phyloP scores from a whole-genome alignment of 176 grass and related monocot species.

The Oryza rufipogon region DNA sequence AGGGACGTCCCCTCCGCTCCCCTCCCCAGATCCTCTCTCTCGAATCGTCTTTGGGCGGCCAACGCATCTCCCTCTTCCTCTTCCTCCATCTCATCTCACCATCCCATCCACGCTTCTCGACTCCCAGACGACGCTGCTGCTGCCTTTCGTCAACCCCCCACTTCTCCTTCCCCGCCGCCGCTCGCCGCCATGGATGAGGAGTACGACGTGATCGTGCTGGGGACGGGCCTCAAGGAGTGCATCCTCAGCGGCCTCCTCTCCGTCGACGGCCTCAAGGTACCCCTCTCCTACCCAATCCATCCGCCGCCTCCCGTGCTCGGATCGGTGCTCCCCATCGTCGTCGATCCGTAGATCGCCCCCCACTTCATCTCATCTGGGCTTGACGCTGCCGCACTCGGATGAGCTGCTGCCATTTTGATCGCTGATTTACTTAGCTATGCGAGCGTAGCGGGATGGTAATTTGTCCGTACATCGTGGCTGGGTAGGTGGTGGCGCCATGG shows the following conservation, averaged over 20 bases:
- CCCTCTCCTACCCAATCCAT: background rate
- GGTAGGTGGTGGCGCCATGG: background rate
- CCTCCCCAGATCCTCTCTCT: too few species aligned
- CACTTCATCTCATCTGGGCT: conserved; percentile 6
- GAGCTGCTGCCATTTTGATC: conserved; percentile 3
- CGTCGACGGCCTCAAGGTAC: conserved; percentile 94
- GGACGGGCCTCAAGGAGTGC: conserved; percentile 98
- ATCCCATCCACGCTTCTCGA: conserved; percentile 16
- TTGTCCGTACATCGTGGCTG: background rate
- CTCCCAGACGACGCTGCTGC: background rate
- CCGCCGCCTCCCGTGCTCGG: conserved; percentile 5
- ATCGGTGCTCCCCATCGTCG: background rate
- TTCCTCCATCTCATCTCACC: background rate
- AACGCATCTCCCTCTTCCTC: background rate
- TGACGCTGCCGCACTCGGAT: conserved; percentile 1
- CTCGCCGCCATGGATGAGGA: conserved; percentile 86
- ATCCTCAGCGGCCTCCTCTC: conserved; percentile 99
- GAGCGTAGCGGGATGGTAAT: background rate
- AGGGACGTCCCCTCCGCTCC: background rate
- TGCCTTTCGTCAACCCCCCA: conserved; percentile 46
- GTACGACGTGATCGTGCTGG: conserved; percentile 98
- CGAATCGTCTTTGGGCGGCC: background rate
- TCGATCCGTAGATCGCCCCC: too few species aligned
- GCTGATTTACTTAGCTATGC: background rate
- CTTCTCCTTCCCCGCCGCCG: conserved; percentile 1